phyloP scores from a whole-genome alignment of 768 basidiomycete genomes.

The Amanita jacksonii region DNA sequence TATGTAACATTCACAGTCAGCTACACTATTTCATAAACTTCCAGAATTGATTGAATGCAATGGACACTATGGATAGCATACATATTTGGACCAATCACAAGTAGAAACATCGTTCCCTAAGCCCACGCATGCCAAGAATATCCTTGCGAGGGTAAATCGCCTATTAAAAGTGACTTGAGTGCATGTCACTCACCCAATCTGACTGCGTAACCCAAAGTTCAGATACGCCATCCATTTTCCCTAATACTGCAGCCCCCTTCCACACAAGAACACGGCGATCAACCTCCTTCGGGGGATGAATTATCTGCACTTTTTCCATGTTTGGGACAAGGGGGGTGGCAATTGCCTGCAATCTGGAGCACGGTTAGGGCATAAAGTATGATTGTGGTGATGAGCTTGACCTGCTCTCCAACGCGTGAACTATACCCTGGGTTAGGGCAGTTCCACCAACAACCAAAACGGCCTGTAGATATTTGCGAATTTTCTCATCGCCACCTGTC shows the following conservation, averaged over 20 bases:
- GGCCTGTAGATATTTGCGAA: conserved; percentile 80
- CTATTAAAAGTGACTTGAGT: too few species aligned
- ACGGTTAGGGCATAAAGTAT: too few species aligned
- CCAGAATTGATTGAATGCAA: too few species aligned
- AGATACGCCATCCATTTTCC: conserved; percentile 81
- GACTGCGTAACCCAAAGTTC: conserved; percentile 83
- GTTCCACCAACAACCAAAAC: conserved; percentile 85
- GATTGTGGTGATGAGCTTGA: conserved; percentile 20
- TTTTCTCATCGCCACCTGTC: conserved; percentile 81
- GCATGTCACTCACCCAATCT: conserved; percentile 74
- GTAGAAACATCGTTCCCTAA: conserved; percentile 79
- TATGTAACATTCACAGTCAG: background rate
- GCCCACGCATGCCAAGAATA: conserved; percentile 65
- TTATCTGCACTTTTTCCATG: conserved; percentile 85
- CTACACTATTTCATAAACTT: too few species aligned
- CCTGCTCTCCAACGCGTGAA: conserved; percentile 85
- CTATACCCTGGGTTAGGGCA: conserved; percentile 72
- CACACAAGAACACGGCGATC: conserved; percentile 86
- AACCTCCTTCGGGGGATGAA: conserved; percentile 90
- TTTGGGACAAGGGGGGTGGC: conserved; percentile 73
- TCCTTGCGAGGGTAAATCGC: conserved; percentile 36
- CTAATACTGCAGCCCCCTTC: conserved; percentile 91
- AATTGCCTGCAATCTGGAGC: conserved; percentile 62
- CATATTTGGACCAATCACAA: conserved; percentile 27
- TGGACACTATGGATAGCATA: conserved; percentile 10